Base-by-base conservation (phyloP, 352 stramenopile genomes). In the Globisporangium carolinianum region DNA sequence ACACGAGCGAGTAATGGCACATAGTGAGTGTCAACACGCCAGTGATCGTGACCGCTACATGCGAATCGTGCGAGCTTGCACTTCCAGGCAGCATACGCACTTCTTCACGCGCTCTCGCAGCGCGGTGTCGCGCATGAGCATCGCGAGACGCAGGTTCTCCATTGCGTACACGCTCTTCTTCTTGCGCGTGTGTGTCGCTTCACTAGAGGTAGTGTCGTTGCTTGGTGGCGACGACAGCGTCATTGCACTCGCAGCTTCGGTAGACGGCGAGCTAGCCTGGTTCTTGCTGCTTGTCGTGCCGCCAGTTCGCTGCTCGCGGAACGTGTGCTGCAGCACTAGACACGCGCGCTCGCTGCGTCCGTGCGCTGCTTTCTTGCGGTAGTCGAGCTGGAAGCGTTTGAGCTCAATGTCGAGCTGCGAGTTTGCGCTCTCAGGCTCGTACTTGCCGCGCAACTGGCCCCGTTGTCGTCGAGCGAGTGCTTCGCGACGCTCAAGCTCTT, bases 401-500 rank as follows among this genome's bases (percentile, higher is more conserved):
- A 86, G 75, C 51, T 89, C 79, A 6, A 66, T 55, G 35, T 86
- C 75, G 32, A 87, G 52, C 43, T 76, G 79, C 53, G 66, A 58
- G 32, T 62, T 62, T 15, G 69, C 55, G 41, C 53, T 68, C 32
- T 74, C 66, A 24, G 82, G 59, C 60, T 84, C 68, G 57, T 81
- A 87, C 57, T 87, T 86, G 50, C 71, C 71, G 57, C 66, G 56
- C 35, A 75, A 47, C 14, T 67, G 65, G 61, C 97, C 45, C 70
- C 89, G 57, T 86, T 98, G 57, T 76, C 95, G n/a, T 96, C 89
- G 12, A 79, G 96, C 17, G 87, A 98, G 63, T 73, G 98, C 15
- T 97, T 98, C 54, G 66, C 97, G 46, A 77, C 95, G 59, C 97
- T 98, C 70, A 97, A 96, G 65, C 98, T 98, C 69, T 18, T 86